Base-by-base conservation (phyloP, 2,329 filamentous ascomycete genomes). In the Cercospora citrullina region DNA sequence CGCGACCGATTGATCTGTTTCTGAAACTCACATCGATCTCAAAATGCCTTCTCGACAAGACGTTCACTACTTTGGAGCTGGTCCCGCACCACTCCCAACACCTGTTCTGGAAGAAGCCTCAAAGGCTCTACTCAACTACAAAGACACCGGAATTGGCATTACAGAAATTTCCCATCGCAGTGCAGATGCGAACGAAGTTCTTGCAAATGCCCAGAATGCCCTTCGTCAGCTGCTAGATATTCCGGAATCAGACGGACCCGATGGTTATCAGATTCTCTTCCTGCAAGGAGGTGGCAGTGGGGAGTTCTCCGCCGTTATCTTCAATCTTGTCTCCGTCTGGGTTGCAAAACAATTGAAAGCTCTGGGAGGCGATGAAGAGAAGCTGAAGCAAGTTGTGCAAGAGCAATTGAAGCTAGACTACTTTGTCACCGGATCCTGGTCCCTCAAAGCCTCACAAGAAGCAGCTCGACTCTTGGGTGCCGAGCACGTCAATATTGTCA, bases 101-200 rank as follows among this genome's bases (percentile, higher is more conserved):
- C 81, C 87, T 4, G 91, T 97, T 23, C 87, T 97, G 60, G 88
- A 95, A 79, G 85, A 84, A 55, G 93, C 92, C 61, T 89, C 93
- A 1, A 79, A 88, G 77, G 91, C 91, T 1, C 88, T 98, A 4
- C 80, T 96, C 72, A 91, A 97, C 84, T 96, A 89, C 83, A 84
- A 94, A 58, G 84, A 87, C 78, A 92, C 89, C 45, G 94, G 94
- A 67, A 85, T 97, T 64, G 93, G 93, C 63, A 86, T 97, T 53
- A 92, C 91, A 71, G 94, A 98, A 81, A 92, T 96, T 79, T 94
- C 91, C 9, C 94, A 98, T 80, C 91, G 94, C 72, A 96, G 92
- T 14, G 84, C 87, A 69, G 86, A 91, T 55, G 94, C 94, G 28
- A 87, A 88, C 71, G 87, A 89, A 70, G 93, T 98, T 75, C 87